Conservation (phyloP, 495 filamentous ascomycete genomes). For the Penicillium riverlandense region DNA sequence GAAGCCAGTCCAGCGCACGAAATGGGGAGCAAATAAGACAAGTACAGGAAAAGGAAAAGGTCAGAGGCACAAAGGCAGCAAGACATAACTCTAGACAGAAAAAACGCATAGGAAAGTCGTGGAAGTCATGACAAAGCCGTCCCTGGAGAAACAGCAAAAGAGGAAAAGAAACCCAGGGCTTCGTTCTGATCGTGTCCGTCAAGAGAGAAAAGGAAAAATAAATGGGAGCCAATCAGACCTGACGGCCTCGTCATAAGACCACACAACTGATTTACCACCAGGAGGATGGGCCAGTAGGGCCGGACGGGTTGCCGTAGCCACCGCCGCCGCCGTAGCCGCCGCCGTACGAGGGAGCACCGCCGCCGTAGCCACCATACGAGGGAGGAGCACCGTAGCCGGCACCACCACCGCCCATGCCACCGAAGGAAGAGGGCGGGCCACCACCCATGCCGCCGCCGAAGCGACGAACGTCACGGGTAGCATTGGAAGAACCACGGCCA, state of each 20-base stretch:
- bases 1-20: slow-evolving; percentile 14
- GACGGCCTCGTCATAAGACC: slow-evolving; percentile 41
- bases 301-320: slow-evolving; percentile 78
- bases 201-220: slow-evolving; percentile 32
- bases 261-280: slow-evolving; percentile 80
- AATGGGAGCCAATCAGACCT: slow-evolving; percentile 38
- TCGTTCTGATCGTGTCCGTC: slow-evolving; percentile 42
- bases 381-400: slow-evolving; percentile 47
- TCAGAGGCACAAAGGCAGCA: slow-evolving; percentile 9
- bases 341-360: slow-evolving; percentile 29
- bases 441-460: slow-evolving; percentile 34
- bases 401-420: slow-evolving; percentile 49
- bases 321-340: slow-evolving; percentile 29
- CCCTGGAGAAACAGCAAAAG: slow-evolving; percentile 34
- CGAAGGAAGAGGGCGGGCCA: slow-evolving; percentile 19
- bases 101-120: slow-evolving; percentile 33
- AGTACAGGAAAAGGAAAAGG: slow-evolving; percentile 20
- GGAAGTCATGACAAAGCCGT: slow-evolving; percentile 46
- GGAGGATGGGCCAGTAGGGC: slow-evolving; percentile 71
- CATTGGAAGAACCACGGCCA: slow-evolving; percentile 54
- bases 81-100: slow-evolving; percentile 8
- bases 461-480: slow-evolving; percentile 88
- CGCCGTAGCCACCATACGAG: slow-evolving; percentile 43
- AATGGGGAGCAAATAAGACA: slow-evolving; percentile 22
- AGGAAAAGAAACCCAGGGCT: slow-evolving; percentile 39